Evolutionary conservation across 192 early-diverging fungal species (phyloP), one percentile per base, ranked within the genome.

Genomic region (Backusella australiensis): DNA sequence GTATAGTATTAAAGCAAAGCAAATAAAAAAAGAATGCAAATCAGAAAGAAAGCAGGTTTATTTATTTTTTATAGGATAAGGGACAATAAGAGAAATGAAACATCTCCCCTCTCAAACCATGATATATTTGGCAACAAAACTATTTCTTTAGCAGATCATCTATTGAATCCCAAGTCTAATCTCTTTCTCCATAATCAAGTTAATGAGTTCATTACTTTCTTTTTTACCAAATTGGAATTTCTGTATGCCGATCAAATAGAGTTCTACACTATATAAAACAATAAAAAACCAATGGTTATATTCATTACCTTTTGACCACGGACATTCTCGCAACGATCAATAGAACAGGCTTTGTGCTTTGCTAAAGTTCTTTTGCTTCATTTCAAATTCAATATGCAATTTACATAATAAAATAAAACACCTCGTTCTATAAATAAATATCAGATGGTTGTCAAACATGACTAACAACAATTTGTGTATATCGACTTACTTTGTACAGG

Each of bases 101-200:
- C 23, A 8, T 26, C 23, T 38, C n/a, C 9, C n/a, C 17, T 2
- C 17, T 7, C 42, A 14, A 39, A 69, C 42, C 17, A 49, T 49
- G 6, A n/a, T 49, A 49, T 49, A 49, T 49, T 49, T 49, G 35
- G 35, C 17, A 41, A 69, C 32, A 49, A 12, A 34, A 4, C 26
- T 35, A 70, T 11, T n/a, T 38, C 46, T 44, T 52, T 69, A 78
- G 44, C 32, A 52, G 79, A 76, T 76, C 69, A 9, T 87, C 84
- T 12, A 81, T 63, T 14, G 75, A 15, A 67, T 67, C 38, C 89
- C 81, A 41, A 89, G 72, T 39, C 91, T 81, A 8, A 93, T 78
- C 59, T 91, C 91, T 72, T 91, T 93, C 71, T 91, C 90, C 75
- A 91, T 85, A 83, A 93, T 88, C 19, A 91, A 72, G 26, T 81